Conservation (phyloP, 768 basidiomycete species). For the Lactarius evosmus region DNA sequence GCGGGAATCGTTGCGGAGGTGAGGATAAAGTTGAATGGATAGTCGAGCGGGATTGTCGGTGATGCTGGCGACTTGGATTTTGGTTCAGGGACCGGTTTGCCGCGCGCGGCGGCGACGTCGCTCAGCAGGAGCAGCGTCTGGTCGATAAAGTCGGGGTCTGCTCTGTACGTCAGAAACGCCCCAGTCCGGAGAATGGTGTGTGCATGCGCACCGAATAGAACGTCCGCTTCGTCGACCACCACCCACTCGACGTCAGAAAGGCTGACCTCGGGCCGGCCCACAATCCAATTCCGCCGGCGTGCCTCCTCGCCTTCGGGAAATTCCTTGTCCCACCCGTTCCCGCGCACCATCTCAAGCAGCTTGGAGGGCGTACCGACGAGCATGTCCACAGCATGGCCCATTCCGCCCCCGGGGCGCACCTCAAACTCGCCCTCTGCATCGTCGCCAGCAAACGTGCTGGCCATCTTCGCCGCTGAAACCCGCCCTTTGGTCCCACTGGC, state of each 20-base stretch:
- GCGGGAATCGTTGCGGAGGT: constrained; percentile 86
- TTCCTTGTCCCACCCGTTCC: constrained; percentile 52
- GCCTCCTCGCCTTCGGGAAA: constrained; percentile 32
- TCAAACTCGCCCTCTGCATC: constrained; percentile 31
- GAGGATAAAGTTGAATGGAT: constrained; percentile 80
- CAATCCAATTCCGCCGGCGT: constrained; percentile 40
- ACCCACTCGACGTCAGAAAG: constrained; percentile 82
- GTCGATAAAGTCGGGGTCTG: constrained; percentile 81
- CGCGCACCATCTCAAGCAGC: constrained; percentile 56
- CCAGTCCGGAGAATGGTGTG: background rate
- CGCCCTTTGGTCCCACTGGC: constrained; percentile 20
- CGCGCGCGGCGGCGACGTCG: constrained; percentile 64
- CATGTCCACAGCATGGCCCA: constrained; percentile 46
- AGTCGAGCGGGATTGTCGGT: constrained; percentile 38
- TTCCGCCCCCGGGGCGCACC: constrained; percentile 24
- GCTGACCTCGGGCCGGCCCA: constrained; percentile 54
- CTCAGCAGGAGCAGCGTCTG: constrained; percentile 67
- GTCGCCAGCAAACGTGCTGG: constrained; percentile 31
- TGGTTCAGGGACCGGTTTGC: constrained; percentile 38
- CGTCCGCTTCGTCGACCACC: constrained; percentile 87
- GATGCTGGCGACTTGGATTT: constrained; percentile 9
- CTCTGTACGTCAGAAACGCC: background rate
- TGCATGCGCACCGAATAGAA: constrained; percentile 68
- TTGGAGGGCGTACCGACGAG: constrained; percentile 65
- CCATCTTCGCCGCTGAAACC: constrained; percentile 50